Evolutionary conservation across 2,329 filamentous ascomycete genomes (phyloP).

Genomic region (Sporothrix pseudoabietina): DNA sequence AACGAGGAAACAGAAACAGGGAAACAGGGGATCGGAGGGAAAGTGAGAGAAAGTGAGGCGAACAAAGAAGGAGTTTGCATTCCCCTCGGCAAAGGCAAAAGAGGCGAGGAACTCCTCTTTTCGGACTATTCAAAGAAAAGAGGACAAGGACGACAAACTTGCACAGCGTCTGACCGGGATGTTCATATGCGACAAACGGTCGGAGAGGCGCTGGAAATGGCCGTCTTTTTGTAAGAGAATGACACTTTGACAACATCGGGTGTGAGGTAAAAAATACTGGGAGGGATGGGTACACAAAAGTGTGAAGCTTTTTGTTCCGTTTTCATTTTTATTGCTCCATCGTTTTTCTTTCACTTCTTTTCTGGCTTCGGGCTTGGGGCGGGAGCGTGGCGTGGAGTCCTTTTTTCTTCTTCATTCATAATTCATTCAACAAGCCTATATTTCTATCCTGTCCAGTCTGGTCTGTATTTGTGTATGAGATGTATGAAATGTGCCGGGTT

Average conservation of each 20-base stretch:
- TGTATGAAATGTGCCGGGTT: no score
- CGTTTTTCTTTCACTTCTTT: conserved; percentile 4
- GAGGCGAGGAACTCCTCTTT: no score
- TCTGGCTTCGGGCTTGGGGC: conserved; percentile 29
- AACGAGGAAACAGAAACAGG: no score
- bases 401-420: conserved; percentile 27
- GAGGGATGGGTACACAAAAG: conserved; percentile 1
- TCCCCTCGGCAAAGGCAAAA: background rate
- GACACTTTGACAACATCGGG: background rate
- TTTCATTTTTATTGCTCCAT: background rate
- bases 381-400: conserved; percentile 33
- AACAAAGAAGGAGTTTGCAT: background rate
- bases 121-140: background rate
- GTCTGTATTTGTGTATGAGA: no score
- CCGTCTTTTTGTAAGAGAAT: background rate
- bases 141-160: background rate
- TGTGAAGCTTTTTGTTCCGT: background rate
- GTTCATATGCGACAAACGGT: background rate
- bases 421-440: background rate
- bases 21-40: background rate
- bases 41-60: conserved; percentile 18
- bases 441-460: background rate
- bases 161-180: background rate
- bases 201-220: background rate
- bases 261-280: background rate